Evolutionary conservation across 495 filamentous ascomycete species (phyloP).

Genomic region (Daldinia caldariorum): DNA sequence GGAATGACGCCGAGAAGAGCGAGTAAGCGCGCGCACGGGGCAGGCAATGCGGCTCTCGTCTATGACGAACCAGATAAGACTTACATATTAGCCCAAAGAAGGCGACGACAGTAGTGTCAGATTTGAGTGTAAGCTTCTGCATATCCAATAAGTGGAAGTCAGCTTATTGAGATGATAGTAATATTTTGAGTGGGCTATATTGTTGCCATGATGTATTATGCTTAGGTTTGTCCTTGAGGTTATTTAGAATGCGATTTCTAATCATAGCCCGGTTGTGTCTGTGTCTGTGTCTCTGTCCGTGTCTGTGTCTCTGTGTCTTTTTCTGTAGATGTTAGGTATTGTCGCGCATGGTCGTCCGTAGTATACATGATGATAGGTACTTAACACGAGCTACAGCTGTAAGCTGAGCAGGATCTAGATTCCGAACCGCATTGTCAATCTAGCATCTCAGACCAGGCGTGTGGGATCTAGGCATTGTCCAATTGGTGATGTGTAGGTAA

Average conservation of each 20-base stretch:
- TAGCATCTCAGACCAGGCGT: conserved; percentile 28
- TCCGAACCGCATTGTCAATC: conserved; percentile 37
- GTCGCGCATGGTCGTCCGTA: conserved; percentile 23
- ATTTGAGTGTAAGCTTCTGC: conserved; percentile 27
- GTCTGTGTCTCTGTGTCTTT: neutral
- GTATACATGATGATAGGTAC: conserved; percentile 16
- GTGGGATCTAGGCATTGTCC: conserved; percentile 11
- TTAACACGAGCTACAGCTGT: conserved; percentile 14
- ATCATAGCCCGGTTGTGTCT: conserved; percentile 9
- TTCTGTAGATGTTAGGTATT: conserved; percentile 5
- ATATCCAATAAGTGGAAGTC: conserved; percentile 18
- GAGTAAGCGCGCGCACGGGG: conserved; percentile 5
- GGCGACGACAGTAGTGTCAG: conserved; percentile 19
- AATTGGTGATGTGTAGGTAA: conserved; percentile 6
- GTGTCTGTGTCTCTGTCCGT: no score
- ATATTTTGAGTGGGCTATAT: conserved; percentile 5
- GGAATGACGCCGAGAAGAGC: conserved; percentile 8
- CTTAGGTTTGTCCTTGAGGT: conserved; percentile 4
- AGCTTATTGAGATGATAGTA: conserved; percentile 15
- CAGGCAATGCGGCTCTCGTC: conserved; percentile 31
- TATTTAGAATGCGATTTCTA: conserved; percentile 12
- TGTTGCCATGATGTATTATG: conserved; percentile 14
- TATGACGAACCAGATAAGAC: conserved; percentile 12
- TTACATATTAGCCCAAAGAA: conserved; percentile 31
- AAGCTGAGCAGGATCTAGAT: conserved; percentile 24